Evolutionary conservation across 1,284 basidiomycete genomes (phyloP), one percentile per base, ranked within the genome.

Genomic region (Puccinia brachypodii): DNA sequence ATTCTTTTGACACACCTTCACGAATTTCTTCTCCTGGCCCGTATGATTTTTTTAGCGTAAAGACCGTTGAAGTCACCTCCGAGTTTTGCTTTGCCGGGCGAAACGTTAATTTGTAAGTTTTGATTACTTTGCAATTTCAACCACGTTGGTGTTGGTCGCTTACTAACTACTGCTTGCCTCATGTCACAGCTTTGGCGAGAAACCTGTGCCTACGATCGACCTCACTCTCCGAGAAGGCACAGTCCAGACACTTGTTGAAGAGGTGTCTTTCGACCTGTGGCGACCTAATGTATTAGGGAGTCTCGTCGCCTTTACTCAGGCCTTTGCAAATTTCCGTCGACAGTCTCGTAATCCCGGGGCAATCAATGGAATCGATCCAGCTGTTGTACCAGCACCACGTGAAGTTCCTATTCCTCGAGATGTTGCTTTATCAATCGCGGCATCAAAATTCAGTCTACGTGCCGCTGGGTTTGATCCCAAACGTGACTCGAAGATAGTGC

Each of bases 231-330:
- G 79, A 0, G 79, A 81, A 66, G 79, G 71, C 44, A 75, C 79
- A n/a, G 47, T 75, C 4, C 79, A 81, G 58, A 71, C 62, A 33
- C 50, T 62, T 8, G 68, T 81, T 31, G 79, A 62, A 42, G 79
- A 81, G 28, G 44, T 81, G 19, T 58, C 58, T 75, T 38, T 74
- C 25, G 79, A 81, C 40, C 71, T 81, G 16, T 81, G 71, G 79
- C 58, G 40, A 16, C 62, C 79, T 7, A 75, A 64, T 42, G 22
- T 81, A 16, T 50, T 75, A 40, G 40, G 72, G 19, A 64, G 62
- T 33, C 62, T 81, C 13, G 42, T 38, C 9, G n/a, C 58, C 36
- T 62, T 81, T 36, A 62, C 44, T 14, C 58, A 74, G 33, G 36
- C n/a, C 50, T 47, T 44, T 22, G 2, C 13, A 9, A 68, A 58